Evolutionary conservation across 306 rosid genomes (phyloP).

Genomic region (Dalbergia cochinchinensis): DNA sequence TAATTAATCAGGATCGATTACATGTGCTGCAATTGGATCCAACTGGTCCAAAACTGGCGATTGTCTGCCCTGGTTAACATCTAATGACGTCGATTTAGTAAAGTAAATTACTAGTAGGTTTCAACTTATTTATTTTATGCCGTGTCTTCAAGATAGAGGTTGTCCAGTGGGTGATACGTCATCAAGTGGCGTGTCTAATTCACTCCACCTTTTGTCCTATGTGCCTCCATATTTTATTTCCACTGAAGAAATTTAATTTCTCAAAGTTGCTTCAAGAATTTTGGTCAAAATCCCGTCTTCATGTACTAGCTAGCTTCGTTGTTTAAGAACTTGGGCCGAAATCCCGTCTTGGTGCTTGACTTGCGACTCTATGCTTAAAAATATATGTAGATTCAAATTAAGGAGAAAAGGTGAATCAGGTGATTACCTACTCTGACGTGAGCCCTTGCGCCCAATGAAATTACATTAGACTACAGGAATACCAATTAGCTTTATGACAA

Average conservation of each 20-base stretch:
- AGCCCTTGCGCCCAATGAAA: neutral
- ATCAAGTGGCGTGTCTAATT: constrained; percentile 13
- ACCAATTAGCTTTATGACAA: neutral
- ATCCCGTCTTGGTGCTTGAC: constrained; percentile 12
- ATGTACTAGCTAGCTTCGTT: neutral
- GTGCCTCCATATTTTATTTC: neutral
- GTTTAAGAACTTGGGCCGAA: neutral
- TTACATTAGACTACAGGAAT: neutral
- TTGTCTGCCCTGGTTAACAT: constrained; percentile 17
- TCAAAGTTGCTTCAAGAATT: constrained; percentile 25
- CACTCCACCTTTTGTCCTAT: neutral
- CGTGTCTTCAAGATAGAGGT: neutral
- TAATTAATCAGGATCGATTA: neutral
- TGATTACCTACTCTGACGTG: constrained; percentile 23
- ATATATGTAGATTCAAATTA: neutral
- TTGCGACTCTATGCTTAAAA: neutral
- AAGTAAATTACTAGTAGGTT: neutral
- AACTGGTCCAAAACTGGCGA: constrained; percentile 17
- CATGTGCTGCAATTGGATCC: constrained; percentile 20
- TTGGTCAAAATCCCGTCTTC: neutral
- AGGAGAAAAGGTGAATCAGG: constrained; percentile 22
- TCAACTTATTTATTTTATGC: constrained; percentile 13
- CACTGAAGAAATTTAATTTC: neutral
- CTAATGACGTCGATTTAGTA: neutral
- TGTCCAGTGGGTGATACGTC: constrained; percentile 14